phyloP scores from a whole-genome alignment of 768 basidiomycete genomes.

The Lactifluus piperatus region DNA sequence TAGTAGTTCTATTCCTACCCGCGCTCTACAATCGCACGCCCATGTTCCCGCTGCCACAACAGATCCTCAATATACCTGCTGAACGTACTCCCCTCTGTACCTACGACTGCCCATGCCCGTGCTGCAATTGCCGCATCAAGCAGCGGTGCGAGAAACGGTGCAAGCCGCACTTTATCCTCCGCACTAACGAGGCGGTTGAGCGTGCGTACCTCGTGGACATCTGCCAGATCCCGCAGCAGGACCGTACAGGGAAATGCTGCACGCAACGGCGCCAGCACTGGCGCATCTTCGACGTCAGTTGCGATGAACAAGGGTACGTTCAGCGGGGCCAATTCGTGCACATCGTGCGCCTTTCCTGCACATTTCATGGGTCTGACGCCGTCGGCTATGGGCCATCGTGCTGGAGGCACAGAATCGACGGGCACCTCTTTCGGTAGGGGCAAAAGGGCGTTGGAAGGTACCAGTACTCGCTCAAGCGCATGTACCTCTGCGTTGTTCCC shows the following conservation, averaged over 20 bases:
- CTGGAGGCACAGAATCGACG: slow-evolving; percentile 23
- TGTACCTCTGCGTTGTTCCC: background rate
- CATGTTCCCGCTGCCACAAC: slow-evolving; percentile 54
- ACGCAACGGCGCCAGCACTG: slow-evolving; percentile 35
- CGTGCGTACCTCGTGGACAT: slow-evolving; percentile 2
- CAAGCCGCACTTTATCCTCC: slow-evolving; percentile 42
- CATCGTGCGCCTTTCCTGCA: slow-evolving; percentile 31
- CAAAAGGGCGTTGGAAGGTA: slow-evolving; percentile 15
- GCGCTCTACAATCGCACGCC: slow-evolving; percentile 40
- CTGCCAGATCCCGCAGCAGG: slow-evolving; percentile 37
- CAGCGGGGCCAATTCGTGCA: slow-evolving; percentile 29
- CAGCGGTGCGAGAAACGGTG: slow-evolving; percentile 46
- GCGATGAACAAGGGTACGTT: slow-evolving; percentile 60
- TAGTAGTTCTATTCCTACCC: slow-evolving; percentile 27
- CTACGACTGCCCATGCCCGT: slow-evolving; percentile 47
- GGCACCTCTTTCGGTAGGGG: slow-evolving; percentile 19
- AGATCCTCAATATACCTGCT: slow-evolving; percentile 60
- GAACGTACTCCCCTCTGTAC: slow-evolving; percentile 71
- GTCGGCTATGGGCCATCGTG: background rate
- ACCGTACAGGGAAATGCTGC: slow-evolving; percentile 57
- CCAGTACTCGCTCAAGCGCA: slow-evolving; percentile 7
- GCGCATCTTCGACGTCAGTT: slow-evolving; percentile 43
- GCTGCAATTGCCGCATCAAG: slow-evolving; percentile 65
- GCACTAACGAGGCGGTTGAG: slow-evolving; percentile 26
- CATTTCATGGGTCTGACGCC: slow-evolving; percentile 27